phyloP scores from a whole-genome alignment of 768 basidiomycete species.

The Boletus pseudopeckii region DNA sequence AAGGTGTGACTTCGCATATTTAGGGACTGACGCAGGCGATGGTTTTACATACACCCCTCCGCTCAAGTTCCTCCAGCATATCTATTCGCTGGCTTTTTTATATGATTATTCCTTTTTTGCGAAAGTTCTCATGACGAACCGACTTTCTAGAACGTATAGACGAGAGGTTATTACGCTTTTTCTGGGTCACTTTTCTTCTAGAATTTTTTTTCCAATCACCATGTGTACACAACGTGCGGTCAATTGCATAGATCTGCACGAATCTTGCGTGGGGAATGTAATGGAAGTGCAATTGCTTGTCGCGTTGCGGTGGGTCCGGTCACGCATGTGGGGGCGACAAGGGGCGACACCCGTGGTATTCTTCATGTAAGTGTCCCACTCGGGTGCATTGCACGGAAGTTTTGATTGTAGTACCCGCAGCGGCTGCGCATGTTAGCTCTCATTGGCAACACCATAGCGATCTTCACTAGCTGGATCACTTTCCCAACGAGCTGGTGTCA shows the following conservation, averaged over 20 bases:
- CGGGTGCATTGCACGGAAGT: not conserved
- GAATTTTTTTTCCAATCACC: conserved; percentile 11
- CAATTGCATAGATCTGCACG: conserved; percentile 8
- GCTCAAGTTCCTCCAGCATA: conserved; percentile 15
- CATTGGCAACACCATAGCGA: not conserved
- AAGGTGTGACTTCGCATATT: conserved; percentile 32
- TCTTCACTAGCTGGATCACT: not conserved
- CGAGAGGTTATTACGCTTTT: conserved; percentile 11
- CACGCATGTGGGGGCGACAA: not conserved
- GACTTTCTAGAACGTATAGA: conserved; percentile 27
- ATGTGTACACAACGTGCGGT: conserved; percentile 18
- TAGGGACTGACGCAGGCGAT: conserved; percentile 25
- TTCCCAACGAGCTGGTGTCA: not conserved
- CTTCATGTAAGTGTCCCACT: not conserved
- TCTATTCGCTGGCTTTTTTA: conserved; percentile 36
- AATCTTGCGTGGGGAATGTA: conserved; percentile 16
- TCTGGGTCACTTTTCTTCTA: conserved; percentile 9
- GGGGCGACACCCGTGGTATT: conserved; percentile 2
- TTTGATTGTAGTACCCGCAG: not conserved
- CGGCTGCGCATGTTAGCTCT: not conserved
- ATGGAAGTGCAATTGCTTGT: conserved; percentile 16
- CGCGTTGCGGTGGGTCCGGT: conserved; percentile 3
- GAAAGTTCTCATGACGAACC: conserved; percentile 21
- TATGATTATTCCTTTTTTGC: conserved; percentile 39
- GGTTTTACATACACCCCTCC: conserved; percentile 24